A percentile compares a stretch with the other conserved stretches of the same genome.
Evolutionary conservation across 768 basidiomycete species (phyloP).

Genomic region (Tylopilus sp.): DNA sequence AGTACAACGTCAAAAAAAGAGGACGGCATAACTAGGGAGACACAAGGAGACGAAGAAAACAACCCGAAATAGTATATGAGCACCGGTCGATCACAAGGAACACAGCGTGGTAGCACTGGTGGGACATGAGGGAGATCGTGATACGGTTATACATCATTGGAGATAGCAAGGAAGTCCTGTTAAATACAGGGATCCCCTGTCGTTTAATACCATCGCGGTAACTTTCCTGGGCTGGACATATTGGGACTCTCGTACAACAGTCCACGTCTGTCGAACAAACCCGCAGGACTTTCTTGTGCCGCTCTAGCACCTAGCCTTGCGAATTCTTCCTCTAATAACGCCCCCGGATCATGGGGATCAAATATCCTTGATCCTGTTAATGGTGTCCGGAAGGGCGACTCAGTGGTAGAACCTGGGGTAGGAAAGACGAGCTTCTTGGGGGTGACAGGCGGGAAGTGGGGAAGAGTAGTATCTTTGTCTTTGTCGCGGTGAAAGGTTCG

Average conservation of each 20-base stretch:
- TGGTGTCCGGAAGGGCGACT: constrained; percentile 52
- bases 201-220: constrained; percentile 46
- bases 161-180: background rate
- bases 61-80: background rate
- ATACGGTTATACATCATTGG: too few relatives aligned
- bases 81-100: background rate
- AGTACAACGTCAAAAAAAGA: constrained; percentile 1
- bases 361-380: constrained; percentile 45
- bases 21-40: constrained; percentile 3
- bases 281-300: constrained; percentile 58
- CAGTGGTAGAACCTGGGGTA: constrained; percentile 22
- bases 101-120: background rate
- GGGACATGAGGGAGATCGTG: background rate
- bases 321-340: constrained; percentile 71
- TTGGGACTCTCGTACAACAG: constrained; percentile 77
- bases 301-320: constrained; percentile 44
- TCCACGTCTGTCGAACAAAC: constrained; percentile 58
- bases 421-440: constrained; percentile 42
- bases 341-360: constrained; percentile 70
- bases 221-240: constrained; percentile 51
- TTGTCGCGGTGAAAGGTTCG: constrained; percentile 31
- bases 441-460: constrained; percentile 36
- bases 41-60: constrained; percentile 10
- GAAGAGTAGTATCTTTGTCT: constrained; percentile 18
- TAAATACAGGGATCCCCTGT: background rate